Base-by-base conservation (phyloP, 805 yeast species). In the Sungouiella blattae region DNA sequence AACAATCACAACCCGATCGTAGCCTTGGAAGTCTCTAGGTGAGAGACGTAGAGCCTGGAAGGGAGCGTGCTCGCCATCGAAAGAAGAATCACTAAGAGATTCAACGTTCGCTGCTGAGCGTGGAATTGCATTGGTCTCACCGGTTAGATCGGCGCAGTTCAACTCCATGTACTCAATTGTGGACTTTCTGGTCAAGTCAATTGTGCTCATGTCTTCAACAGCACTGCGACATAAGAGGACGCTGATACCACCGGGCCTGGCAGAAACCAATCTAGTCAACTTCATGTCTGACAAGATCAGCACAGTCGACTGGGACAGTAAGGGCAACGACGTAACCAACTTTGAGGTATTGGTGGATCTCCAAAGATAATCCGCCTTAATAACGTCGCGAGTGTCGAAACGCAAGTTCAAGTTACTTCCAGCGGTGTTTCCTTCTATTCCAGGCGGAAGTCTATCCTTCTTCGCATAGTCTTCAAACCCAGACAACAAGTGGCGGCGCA, bases 401-500 rank as follows among this genome's bases (percentile, higher is more conserved):
- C 22, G 22, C 12, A 30, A 14, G 3, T 13, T 22, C 14, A 30
- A 30, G 11, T 30, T 13, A 14, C 18, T 5, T n/a, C n/a, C n/a
- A n/a, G n/a, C n/a, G n/a, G n/a, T n/a, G n/a, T n/a, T n/a, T n/a
- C n/a, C n/a, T 8, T 17, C 21, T 11, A 12, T 21, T 2, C 16
- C 16, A 6, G 28, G 11, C 4, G 33, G 26, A 13, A 15, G 14
- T 2, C 13, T 2, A 13, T 61, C 67, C 17, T 53, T 52, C 1
- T 49, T 41, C 3, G 62, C 45, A 30, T 58, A 54, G 2, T 60
- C 58, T 44, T 81, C 87, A 50, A 80, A 75, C 0, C 87, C 87
- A 2, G 85, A 54, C n/a, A 73, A 52, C 14, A 72, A 60, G 24
- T 49, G 34, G 25, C 53, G 52, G 35, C 75, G 66, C 46, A 87